Base-by-base conservation (phyloP, 192 early-diverging fungal species). In the Anaeromyces robustus region DNA sequence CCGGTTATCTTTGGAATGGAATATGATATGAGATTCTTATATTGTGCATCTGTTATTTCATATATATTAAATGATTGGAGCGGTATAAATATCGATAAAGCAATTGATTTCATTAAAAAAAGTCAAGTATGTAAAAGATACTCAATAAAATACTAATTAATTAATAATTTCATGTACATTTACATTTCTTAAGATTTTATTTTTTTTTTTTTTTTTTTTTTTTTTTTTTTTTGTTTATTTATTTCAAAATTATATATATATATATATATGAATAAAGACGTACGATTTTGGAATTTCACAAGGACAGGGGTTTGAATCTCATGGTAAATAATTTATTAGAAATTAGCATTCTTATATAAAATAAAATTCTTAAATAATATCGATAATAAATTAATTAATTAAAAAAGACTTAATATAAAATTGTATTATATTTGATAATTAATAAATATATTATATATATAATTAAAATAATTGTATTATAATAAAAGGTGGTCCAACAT, bases 1-100 rank as follows among this genome's bases (percentile, higher is more conserved):
- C 92, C 94, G 39, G 89, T 89, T 68, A 84, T 85, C 19, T 89
- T 86, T n/a, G 91, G 91, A 39, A 85, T 84, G 78, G 96, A 98
- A 86, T 84, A 85, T 68, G 98, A 99, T 84, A 88, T 96, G 83
- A 91, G 98, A 14, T 98, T 98, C 81, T 82, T 95, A 14, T 99
- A 91, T 89, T 94, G 94, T 84, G 97, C 98, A 0, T 93, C 93
- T 81, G 93, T 90, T 0, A 88, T 97, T 2, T 92, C 89, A 2
- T 89, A 91, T 77, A 88, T 98, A 16, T 85, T 99, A 30, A 92
- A 92, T 82, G 97, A 98, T 86, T 98, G 95, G 93, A 85, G 87
- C 79, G 96, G 95, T 0, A 86, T 98, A n/a, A 87, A 98, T 84
- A 82, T 84, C 12, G 87, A 88, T 14, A 80, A 81, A 12, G 89